These are phyloP conservation scores for Casuarina equisetifolia DNA, from an alignment of 306 rosid species.

Conservation along the genomic window DNA sequence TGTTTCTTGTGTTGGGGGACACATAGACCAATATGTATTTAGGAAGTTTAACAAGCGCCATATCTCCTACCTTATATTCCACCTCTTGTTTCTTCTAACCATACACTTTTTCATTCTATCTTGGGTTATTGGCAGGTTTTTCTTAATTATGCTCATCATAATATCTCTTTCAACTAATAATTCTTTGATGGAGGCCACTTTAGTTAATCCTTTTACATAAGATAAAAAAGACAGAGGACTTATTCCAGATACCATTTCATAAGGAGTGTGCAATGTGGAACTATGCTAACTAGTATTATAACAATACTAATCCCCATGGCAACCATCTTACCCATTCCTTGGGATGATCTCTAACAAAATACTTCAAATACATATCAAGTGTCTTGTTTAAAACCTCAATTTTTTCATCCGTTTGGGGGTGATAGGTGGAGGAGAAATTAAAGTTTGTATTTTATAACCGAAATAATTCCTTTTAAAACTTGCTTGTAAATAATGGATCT, in stretches of 20 bases:
- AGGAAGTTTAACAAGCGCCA: not conserved
- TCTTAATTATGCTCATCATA: too few relatives aligned
- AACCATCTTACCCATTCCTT: not conserved
- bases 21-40: not conserved
- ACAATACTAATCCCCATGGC: not conserved
- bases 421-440: not conserved
- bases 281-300: not conserved
- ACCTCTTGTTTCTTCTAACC: not conserved
- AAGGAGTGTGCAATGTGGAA: not conserved
- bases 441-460: not conserved
- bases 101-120: not conserved
- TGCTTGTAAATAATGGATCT: too few relatives aligned
- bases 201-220: too few relatives aligned
- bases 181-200: not conserved
- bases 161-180: not conserved
- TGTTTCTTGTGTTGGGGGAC: not conserved
- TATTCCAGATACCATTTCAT: too few relatives aligned
- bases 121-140: not conserved
- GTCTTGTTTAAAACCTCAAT: not conserved
- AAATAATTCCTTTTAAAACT: too few relatives aligned
- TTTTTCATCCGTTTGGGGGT: not conserved
- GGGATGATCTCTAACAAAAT: too few relatives aligned
- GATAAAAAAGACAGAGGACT: too few relatives aligned
- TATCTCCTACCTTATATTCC: not conserved
- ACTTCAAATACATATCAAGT: not conserved